phyloP scores from a whole-genome alignment of 2,329 filamentous ascomycete genomes.

The Fusarium equiseti region DNA sequence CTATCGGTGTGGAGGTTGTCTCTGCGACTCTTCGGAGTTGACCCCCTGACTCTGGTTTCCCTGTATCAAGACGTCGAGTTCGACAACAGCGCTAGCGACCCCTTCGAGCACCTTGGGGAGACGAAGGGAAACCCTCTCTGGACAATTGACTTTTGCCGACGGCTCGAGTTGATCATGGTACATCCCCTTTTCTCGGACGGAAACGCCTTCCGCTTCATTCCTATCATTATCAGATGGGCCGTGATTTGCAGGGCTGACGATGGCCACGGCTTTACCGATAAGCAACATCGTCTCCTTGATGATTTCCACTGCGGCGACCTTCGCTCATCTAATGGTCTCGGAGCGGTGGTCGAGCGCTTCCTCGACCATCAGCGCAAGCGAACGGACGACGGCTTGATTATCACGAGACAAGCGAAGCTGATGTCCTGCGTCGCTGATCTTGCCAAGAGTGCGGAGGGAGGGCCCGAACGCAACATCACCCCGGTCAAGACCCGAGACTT shows the following conservation, averaged over 20 bases:
- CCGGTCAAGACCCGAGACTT: background rate
- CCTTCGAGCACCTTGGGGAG: background rate
- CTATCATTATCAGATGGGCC: slow-evolving; percentile 1
- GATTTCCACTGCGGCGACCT: background rate
- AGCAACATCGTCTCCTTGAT: background rate
- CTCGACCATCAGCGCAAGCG: background rate
- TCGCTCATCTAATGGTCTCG: fast-evolving
- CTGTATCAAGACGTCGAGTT: background rate
- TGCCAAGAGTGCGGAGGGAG: fast-evolving
- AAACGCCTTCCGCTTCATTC: background rate
- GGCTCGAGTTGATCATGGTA: background rate
- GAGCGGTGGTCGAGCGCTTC: background rate
- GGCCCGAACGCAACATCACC: background rate
- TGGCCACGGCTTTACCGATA: background rate
- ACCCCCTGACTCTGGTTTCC: background rate
- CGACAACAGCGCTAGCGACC: background rate
- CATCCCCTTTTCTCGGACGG: slow-evolving; percentile 1
- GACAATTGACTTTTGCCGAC: background rate
- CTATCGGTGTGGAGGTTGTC: background rate
- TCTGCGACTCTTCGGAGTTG: background rate
- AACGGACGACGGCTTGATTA: fast-evolving
- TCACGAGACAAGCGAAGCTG: background rate
- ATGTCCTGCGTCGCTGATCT: background rate
- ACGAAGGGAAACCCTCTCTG: background rate
- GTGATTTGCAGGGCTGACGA: background rate